A percentile compares a stretch with the other conserved stretches of the same genome.
These are phyloP conservation scores for Dendrobium officinale DNA, from an alignment of 106 monocot species.

Conservation along the genomic window DNA sequence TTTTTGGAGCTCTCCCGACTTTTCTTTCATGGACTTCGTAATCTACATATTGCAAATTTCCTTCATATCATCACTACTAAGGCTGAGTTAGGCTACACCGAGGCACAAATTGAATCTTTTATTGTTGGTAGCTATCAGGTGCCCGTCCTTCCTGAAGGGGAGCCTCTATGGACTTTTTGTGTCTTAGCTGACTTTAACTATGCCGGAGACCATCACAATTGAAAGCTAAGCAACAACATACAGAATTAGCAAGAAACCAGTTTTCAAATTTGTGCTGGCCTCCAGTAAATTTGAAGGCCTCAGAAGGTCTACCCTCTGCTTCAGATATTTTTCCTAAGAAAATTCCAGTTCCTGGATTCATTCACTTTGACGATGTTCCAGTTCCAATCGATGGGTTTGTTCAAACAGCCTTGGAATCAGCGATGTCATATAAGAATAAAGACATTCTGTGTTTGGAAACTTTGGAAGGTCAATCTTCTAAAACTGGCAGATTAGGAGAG, in stretches of 20 bases:
- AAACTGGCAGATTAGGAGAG: conserved; percentile 43
- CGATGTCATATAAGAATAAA: not conserved
- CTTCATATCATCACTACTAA: conserved; percentile 33
- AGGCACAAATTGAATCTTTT: conserved; percentile 33
- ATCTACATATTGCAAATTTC: conserved; percentile 47
- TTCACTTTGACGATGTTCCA: not conserved
- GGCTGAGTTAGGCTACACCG: conserved; percentile 22
- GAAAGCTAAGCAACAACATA: not conserved
- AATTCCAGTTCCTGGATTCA: too few species aligned
- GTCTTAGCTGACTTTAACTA: not conserved
- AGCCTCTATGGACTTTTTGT: conserved; percentile 23
- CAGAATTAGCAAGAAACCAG: conserved; percentile 7
- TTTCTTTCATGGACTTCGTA: conserved; percentile 28
- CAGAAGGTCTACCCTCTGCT: too few species aligned
- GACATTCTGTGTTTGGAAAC: conserved; percentile 12
- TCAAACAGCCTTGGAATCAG: too few species aligned
- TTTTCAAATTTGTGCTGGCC: conserved; percentile 23
- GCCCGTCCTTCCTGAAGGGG: conserved; percentile 37
- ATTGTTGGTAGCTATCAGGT: conserved; percentile 12
- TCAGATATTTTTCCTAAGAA: too few species aligned
- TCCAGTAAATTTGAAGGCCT: conserved; percentile 12
- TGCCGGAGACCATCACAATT: not conserved
- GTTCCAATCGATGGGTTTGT: not conserved
- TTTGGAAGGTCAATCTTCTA: conserved; percentile 14
- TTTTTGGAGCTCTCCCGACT: conserved; percentile 46